Evolutionary conservation across 2,329 filamentous ascomycete species (phyloP).

Genomic region (Bipolaris zeicola): DNA sequence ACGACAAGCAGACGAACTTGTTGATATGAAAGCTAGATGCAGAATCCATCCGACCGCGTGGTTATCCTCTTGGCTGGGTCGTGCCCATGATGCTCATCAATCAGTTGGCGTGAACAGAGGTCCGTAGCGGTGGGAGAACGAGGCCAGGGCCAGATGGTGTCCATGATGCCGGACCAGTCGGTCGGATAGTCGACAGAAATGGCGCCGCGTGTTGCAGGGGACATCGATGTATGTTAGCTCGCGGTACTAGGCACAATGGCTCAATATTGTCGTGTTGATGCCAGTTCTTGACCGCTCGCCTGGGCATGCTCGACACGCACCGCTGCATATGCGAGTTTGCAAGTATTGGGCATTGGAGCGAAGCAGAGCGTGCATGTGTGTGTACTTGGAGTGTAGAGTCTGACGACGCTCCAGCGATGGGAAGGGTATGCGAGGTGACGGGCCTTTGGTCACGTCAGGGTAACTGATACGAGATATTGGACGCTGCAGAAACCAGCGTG

Average conservation of each 20-base stretch:
- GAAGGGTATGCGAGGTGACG: too few species aligned
- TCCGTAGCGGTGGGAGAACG: conserved; percentile 8
- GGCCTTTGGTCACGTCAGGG: background rate
- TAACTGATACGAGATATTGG: background rate
- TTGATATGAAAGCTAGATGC: background rate
- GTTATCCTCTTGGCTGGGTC: background rate
- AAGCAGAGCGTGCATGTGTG: background rate
- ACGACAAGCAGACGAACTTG: background rate
- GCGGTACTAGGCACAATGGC: background rate
- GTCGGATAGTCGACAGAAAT: conserved; percentile 6
- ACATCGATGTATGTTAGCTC: background rate
- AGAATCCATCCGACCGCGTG: conserved; percentile 3
- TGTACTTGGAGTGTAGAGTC: too few species aligned
- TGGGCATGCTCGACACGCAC: too few species aligned
- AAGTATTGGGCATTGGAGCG: background rate
- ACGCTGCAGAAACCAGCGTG: background rate
- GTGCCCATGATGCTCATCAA: conserved; percentile 3
- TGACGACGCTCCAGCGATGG: too few species aligned
- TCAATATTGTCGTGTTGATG: conserved; percentile 8
- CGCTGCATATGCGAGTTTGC: too few species aligned
- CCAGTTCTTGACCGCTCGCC: conserved; percentile 1
- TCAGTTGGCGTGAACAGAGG: conserved; percentile 4
- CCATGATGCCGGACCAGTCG: conserved; percentile 7
- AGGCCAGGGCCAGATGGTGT: background rate
- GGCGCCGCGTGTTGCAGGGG: background rate